Base-by-base conservation (phyloP, 768 basidiomycete genomes). In the Amylocystis lapponica region DNA sequence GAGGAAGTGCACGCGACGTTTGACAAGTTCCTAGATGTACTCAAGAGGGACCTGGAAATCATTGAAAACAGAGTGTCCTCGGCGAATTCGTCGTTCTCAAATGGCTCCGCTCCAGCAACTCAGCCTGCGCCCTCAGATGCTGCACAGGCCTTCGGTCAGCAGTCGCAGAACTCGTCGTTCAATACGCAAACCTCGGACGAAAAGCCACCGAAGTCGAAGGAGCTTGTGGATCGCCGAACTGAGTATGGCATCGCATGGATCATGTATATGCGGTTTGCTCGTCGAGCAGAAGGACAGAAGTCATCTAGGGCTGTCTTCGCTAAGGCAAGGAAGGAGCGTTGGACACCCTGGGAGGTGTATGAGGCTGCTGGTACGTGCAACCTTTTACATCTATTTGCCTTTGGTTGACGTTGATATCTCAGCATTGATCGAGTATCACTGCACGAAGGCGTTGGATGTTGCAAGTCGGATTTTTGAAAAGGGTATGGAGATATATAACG, bases 341-440 rank as follows among this genome's bases (percentile, higher is more conserved):
- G 75, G 77, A 76, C 76, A 2, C 74, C 88, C 13, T 98, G 96
- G 96, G 86, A 94, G 56, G 86, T 91, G 0, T 95, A 83, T 54
- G 94, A 98, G 61, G 86, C 93, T 32, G 83, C 89, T 42, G 93
- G 93, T 94, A 49, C 27, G 72, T 59, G 8, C 17, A 11, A n/a
- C 22, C 22, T 17, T 30, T 12, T 23, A 12, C 21, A 0, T 4
- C 4, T 25, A 3, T 21, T 9, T 17, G 22, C 22, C 34, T 33
- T 6, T 17, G 8, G 5, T 21, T 36, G 25, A 27, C 31, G 9
- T 41, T 30, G 10, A 16, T 37, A 10, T 46, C 39, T 14, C 58
- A 93, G 96, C 96, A 0, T 60, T 94, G 53, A 88, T 95, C 79
- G 96, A 98, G 62, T 96, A 96, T 57, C 92, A 96, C 60, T 77